Base-by-base conservation (phyloP, 768 basidiomycete genomes). In the Leucogyrophana mollusca region DNA sequence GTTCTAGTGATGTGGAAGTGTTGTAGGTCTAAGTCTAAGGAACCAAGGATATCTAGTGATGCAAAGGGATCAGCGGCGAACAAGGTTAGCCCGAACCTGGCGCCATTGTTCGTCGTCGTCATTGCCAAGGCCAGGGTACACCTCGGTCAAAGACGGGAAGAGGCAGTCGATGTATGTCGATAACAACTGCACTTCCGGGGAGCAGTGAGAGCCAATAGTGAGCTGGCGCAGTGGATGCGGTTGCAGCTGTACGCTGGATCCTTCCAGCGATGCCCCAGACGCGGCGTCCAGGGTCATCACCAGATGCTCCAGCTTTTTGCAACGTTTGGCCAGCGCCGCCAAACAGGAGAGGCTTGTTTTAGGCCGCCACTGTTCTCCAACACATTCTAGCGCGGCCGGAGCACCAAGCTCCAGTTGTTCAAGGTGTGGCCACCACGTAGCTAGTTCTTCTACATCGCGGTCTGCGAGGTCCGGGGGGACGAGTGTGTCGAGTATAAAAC, bases 351-450 rank as follows among this genome's bases (percentile, higher is more conserved):
- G 17, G 23, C 59, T 59, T 11, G 18, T 37, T 24, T 33, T 45
- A 10, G 62, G 55, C 1, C 34, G 49, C 61, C 61, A 64, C 11
- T 21, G 43, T 14, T 35, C 30, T 39, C 47, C 53, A 5, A 14
- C 34, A 9, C 61, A 59, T 40, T 67, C 60, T 10, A 58, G 54
- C 4, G 58, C 62, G 18, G 56, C 56, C 4, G 54, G 42, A 2
- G 58, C 54, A 1, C 74, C 73, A 9, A 79, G 46, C 46, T 77
- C 69, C 24, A 80, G 68, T 37, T 66, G 61, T 8, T 64, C 56
- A 5, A 79, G 64, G 33, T 56, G 47, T 13, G 76, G 77, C 78
- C 78, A 78, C 68, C 71, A 76, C 6, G 49, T 58, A 14, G 65
- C 50, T 33, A 79, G 54, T 40, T 63, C 60, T 30, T 61, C 66